Conservation (phyloP, 345 rosid species). For the Hibiscus syriacus region DNA sequence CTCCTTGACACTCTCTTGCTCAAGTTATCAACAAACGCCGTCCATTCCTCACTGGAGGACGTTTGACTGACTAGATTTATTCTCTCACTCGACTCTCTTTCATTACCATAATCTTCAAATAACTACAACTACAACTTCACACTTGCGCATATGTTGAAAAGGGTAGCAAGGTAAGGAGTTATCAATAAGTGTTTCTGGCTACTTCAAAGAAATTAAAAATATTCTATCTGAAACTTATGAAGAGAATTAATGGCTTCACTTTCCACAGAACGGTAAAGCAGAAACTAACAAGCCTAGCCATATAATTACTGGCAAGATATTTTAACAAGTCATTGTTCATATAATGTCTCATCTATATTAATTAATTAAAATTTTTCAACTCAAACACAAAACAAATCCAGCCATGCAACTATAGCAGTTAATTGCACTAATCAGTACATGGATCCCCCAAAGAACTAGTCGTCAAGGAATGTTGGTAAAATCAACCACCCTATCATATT, state of each 20-base stretch:
- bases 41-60: too few species aligned
- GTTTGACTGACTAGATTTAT: too few species aligned
- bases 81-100: too few species aligned
- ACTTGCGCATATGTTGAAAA: neutral
- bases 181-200: neutral
- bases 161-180: too few species aligned
- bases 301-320: neutral
- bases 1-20: too few species aligned
- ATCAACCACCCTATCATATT: neutral
- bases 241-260: neutral
- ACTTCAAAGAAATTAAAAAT: neutral
- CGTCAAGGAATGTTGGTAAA: neutral
- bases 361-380: neutral
- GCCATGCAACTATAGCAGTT: neutral
- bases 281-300: neutral
- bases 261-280: neutral
- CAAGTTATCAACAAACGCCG: too few species aligned
- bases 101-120: too few species aligned
- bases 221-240: neutral
- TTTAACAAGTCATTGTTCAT: neutral
- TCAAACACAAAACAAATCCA: neutral
- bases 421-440: neutral
- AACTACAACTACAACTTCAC: neutral
- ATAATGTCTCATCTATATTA: neutral
- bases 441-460: neutral